These are phyloP conservation scores for Penicillium occitanis DNA, from an alignment of 2,329 filamentous ascomycete species.

Conservation along the genomic window DNA sequence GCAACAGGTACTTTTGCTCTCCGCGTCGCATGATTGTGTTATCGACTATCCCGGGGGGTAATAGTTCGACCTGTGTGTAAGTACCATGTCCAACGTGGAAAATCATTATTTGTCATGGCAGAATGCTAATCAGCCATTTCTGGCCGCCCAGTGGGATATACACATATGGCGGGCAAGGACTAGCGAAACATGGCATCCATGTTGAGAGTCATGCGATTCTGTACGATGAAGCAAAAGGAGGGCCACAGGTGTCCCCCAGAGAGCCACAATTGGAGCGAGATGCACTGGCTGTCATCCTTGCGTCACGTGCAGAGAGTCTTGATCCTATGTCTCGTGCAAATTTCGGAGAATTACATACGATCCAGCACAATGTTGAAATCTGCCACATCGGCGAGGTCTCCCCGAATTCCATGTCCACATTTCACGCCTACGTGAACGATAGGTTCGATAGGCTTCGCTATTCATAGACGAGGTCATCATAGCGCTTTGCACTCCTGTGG, in stretches of 20 bases:
- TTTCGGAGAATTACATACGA: slow-evolving; percentile 43
- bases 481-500: not conserved
- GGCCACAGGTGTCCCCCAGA: slow-evolving; percentile 20
- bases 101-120: not conserved
- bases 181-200: slow-evolving; percentile 39
- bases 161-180: slow-evolving; percentile 41
- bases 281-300: slow-evolving; percentile 37
- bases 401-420: slow-evolving; percentile 28
- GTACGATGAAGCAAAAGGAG: slow-evolving; percentile 29
- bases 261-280: slow-evolving; percentile 39
- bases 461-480: not conserved
- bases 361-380: slow-evolving; percentile 47
- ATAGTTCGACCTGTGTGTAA: slow-evolving; percentile 37
- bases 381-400: slow-evolving; percentile 40
- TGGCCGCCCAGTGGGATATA: slow-evolving; percentile 37
- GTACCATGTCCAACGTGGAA: slow-evolving; percentile 15
- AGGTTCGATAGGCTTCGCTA: not conserved
- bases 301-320: slow-evolving; percentile 27
- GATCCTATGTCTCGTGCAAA: slow-evolving; percentile 40
- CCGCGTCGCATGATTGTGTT: slow-evolving; percentile 11
- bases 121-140: not conserved
- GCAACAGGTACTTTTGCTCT: not conserved
- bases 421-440: slow-evolving; percentile 23
- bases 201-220: slow-evolving; percentile 41
- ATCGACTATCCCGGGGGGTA: not conserved